These are phyloP conservation scores for Plantago coronopus DNA, from an alignment of 305 asterid species.

Conservation along the genomic window DNA sequence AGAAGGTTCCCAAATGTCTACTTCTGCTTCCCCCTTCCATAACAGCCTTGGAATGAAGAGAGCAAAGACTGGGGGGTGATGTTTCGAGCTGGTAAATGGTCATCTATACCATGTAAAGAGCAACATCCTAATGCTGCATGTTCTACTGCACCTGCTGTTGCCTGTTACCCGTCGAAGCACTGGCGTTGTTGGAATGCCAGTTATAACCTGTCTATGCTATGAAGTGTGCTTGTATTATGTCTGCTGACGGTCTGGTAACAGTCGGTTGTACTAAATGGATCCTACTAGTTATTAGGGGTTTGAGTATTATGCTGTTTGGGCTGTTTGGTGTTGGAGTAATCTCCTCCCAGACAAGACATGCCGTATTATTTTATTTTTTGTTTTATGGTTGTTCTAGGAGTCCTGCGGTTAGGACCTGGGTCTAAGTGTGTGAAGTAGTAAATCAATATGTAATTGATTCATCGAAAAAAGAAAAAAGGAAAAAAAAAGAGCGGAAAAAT, in stretches of 20 bases:
- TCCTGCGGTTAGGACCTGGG: slow-evolving; percentile 24
- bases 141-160: slow-evolving; percentile 44
- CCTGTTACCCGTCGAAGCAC: slow-evolving; percentile 56
- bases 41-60: slow-evolving; percentile 96
- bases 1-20: slow-evolving; percentile 84
- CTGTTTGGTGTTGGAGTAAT: slow-evolving; percentile 40
- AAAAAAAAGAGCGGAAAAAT: not conserved
- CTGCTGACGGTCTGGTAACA: slow-evolving; percentile 43
- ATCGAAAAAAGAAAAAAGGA: not conserved
- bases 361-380: slow-evolving; percentile 38
- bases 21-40: slow-evolving; percentile 89
- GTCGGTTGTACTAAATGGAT: slow-evolving; percentile 33
- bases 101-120: slow-evolving; percentile 26
- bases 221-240: slow-evolving; percentile 54
- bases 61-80: slow-evolving; percentile 87
- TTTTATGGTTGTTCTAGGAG: slow-evolving; percentile 38
- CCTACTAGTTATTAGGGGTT: slow-evolving; percentile 27
- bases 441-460: not conserved
- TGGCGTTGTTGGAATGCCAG: slow-evolving; percentile 43
- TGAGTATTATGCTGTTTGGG: slow-evolving; percentile 34
- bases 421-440: not conserved
- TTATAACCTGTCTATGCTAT: slow-evolving; percentile 49
- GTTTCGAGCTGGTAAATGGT: slow-evolving; percentile 16
- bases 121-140: slow-evolving; percentile 30
- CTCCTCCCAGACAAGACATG: slow-evolving; percentile 24